Conservation (phyloP, 768 basidiomycete genomes). For the Lactifluus subvellereus region DNA sequence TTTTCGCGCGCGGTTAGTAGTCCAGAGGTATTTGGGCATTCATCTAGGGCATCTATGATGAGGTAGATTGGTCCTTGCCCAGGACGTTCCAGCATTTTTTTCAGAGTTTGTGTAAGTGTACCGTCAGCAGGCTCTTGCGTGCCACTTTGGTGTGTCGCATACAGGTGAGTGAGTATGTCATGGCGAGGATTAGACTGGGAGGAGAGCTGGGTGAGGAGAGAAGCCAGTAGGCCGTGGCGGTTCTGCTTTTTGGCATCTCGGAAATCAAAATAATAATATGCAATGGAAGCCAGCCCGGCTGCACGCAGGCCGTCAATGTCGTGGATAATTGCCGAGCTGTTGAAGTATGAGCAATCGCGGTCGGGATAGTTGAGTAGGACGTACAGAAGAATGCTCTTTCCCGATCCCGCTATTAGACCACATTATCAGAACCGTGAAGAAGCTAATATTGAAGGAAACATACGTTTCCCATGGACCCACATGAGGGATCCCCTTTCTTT, state of each 20-base stretch:
- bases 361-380: not conserved
- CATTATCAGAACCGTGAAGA: not conserved
- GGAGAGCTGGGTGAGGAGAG: constrained; percentile 1
- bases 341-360: not conserved
- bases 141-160: not conserved
- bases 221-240: not conserved
- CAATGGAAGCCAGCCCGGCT: not conserved
- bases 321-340: not conserved
- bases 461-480: constrained; percentile 17
- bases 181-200: not conserved
- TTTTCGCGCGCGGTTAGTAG: not conserved
- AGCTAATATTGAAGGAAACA: not conserved
- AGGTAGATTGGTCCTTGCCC: not conserved
- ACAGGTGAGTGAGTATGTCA: not conserved
- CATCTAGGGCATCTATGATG: constrained; percentile 5
- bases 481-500: not conserved
- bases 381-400: constrained; percentile 3
- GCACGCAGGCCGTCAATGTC: not conserved
- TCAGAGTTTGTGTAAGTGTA: not conserved
- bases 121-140: not conserved
- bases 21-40: not conserved
- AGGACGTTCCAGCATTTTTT: not conserved
- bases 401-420: not conserved
- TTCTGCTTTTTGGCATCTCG: not conserved
- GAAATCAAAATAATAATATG: constrained; percentile 5